These are phyloP conservation scores for Phlebiopsis gigantea DNA, from an alignment of 768 basidiomycete species.

Conservation along the genomic window DNA sequence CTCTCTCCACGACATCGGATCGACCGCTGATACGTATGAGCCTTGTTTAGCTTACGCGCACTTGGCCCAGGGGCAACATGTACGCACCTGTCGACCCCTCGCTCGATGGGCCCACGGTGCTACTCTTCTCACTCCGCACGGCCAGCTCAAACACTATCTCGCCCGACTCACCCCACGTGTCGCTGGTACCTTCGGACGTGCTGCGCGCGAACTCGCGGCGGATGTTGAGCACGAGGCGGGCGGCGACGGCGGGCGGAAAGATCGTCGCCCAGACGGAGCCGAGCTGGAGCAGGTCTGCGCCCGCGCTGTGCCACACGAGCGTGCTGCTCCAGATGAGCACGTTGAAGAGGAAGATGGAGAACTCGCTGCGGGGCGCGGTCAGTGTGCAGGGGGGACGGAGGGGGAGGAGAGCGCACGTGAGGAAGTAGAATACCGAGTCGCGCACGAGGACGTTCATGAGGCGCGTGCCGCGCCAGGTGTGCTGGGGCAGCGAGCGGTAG, in stretches of 20 bases:
- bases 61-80: no score
- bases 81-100: neutral
- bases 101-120: neutral
- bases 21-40: neutral
- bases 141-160: neutral
- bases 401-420: neutral
- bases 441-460: neutral
- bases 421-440: neutral
- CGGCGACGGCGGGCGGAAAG: neutral
- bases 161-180: neutral
- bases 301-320: neutral
- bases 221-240: neutral
- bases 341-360: neutral
- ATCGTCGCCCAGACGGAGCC: neutral
- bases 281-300: neutral
- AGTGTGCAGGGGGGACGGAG: neutral
- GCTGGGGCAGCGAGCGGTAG: neutral
- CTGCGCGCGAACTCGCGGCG: neutral
- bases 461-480: neutral
- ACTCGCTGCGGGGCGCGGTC: neutral
- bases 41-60: no score
- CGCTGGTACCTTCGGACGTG: neutral
- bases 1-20: neutral
- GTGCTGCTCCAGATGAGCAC: neutral
- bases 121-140: neutral